A percentile compares a stretch with the other conserved stretches of the same genome.
Evolutionary conservation across 75 land plant species (phyloP).

Genomic region (Picea glauca): DNA sequence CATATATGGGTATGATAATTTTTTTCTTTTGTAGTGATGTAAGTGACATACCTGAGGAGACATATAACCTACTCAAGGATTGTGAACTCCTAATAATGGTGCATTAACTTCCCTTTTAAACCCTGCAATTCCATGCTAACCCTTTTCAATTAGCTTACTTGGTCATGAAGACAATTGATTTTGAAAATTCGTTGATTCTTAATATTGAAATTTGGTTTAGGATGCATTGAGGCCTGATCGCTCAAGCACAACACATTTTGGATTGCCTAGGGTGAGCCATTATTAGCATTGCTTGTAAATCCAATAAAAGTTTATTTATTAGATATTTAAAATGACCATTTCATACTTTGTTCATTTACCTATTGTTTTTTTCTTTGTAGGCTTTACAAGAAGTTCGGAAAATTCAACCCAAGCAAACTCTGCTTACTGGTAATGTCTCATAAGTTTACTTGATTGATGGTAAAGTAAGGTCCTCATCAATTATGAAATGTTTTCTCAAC

Average conservation of each 20-base stretch:
- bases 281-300: background rate
- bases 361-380: constrained; percentile 34
- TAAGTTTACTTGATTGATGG: no score
- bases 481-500: no score
- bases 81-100: constrained; percentile 92
- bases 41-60: constrained; percentile 94
- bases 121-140: background rate
- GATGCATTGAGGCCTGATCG: constrained; percentile 97
- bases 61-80: constrained; percentile 71
- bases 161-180: background rate
- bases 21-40: constrained; percentile 69
- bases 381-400: constrained; percentile 88
- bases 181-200: background rate
- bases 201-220: constrained; percentile 27
- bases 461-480: no score
- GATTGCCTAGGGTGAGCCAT: constrained; percentile 68
- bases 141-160: background rate
- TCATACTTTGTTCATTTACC: background rate
- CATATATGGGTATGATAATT: background rate
- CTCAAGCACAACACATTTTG: constrained; percentile 94
- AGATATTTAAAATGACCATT: background rate
- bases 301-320: background rate
- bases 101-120: background rate
- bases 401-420: constrained; percentile 71
- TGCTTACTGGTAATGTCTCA: constrained; percentile 59